These are phyloP conservation scores for Micromonas pusilla DNA, from an alignment of 139 green algal genomes.

Conservation along the genomic window DNA sequence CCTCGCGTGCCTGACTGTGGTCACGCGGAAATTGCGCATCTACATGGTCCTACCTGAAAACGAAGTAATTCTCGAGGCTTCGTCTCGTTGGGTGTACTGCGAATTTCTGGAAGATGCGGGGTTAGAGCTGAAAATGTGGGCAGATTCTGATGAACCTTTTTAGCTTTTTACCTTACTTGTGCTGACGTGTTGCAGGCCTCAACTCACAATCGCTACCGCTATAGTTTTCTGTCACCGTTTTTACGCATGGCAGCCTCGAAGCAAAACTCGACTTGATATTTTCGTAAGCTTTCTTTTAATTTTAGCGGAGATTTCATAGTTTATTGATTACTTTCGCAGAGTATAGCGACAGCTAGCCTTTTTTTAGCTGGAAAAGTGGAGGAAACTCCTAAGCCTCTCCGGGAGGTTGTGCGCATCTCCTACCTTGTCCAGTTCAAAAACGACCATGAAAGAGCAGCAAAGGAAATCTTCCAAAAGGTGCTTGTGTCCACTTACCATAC, in stretches of 20 bases:
- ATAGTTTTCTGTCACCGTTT: slow-evolving; percentile 29
- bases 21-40: no score
- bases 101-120: slow-evolving; percentile 25
- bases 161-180: neutral
- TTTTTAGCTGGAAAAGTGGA: slow-evolving; percentile 82
- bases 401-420: slow-evolving; percentile 48
- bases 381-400: slow-evolving; percentile 62
- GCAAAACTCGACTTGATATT: neutral
- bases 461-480: neutral
- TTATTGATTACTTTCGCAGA: slow-evolving; percentile 53
- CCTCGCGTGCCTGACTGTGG: no score
- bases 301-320: neutral
- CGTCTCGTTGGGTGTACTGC: slow-evolving; percentile 24
- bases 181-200: neutral
- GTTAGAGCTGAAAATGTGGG: slow-evolving; percentile 14
- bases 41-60: no score
- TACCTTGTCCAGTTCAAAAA: slow-evolving; percentile 23
- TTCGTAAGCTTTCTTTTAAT: neutral
- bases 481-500: neutral
- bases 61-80: no score
- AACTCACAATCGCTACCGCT: slow-evolving; percentile 26
- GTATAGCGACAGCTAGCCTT: slow-evolving; percentile 69
- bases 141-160: neutral
- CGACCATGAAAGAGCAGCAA: neutral
- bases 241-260: neutral